A percentile compares a stretch with the other conserved stretches of the same genome.
phyloP scores from a whole-genome alignment of 2,329 filamentous ascomycete species.

The Metarhizium humberi region DNA sequence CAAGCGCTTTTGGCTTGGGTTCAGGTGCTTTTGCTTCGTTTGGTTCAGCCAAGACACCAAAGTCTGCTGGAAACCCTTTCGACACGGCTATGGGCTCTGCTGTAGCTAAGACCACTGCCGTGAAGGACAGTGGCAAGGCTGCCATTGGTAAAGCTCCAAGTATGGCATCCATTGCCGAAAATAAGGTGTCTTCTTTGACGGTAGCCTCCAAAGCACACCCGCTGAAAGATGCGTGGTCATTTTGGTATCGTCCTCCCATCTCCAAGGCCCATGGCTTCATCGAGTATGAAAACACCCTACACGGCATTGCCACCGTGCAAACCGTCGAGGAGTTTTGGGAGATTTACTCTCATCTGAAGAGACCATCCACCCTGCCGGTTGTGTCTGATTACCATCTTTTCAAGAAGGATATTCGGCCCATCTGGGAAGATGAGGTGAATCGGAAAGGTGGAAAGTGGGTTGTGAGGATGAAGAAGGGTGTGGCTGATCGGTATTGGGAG shows the following conservation, averaged over 20 bases:
- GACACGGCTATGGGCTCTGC: slow-evolving; percentile 56
- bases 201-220: slow-evolving; percentile 36
- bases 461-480: slow-evolving; percentile 90
- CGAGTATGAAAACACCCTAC: slow-evolving; percentile 95
- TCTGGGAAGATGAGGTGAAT: slow-evolving; percentile 98
- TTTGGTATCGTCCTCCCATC: slow-evolving; percentile 95
- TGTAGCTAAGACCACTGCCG: slow-evolving; percentile 19
- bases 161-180: slow-evolving; percentile 39
- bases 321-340: slow-evolving; percentile 88
- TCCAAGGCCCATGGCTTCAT: slow-evolving; percentile 81
- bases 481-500: slow-evolving; percentile 95
- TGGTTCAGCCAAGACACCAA: slow-evolving; percentile 77
- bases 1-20: slow-evolving; percentile 85
- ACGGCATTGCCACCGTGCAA: slow-evolving; percentile 71
- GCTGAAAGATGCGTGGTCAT: slow-evolving; percentile 83
- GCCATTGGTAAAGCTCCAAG: slow-evolving; percentile 18
- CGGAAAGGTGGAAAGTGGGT: slow-evolving; percentile 97
- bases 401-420: slow-evolving; percentile 89
- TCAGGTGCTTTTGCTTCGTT: slow-evolving; percentile 91
- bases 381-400: slow-evolving; percentile 98
- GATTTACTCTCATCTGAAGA: slow-evolving; percentile 81
- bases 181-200: slow-evolving; percentile 22
- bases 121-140: slow-evolving; percentile 23
- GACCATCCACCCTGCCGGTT: slow-evolving; percentile 76
- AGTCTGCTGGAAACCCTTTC: slow-evolving; percentile 71